Evolutionary conservation across 139 green algal genomes (phyloP).

Genomic region (Haematococcus lacustris): DNA sequence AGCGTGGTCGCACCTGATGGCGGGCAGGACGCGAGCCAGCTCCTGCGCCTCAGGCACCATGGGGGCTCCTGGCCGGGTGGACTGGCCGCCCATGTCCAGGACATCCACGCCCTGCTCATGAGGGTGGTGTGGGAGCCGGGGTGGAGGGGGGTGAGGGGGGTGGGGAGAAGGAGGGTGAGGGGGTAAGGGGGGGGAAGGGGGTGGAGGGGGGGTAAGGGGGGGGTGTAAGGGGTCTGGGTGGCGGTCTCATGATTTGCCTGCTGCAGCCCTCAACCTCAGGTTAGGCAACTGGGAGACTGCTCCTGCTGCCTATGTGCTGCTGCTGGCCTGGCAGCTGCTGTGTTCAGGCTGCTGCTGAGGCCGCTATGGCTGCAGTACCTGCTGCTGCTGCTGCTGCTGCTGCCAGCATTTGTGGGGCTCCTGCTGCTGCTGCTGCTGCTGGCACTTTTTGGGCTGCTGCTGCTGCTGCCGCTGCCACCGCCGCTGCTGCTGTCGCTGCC

Average conservation of each 20-base stretch:
- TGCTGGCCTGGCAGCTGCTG: not conserved
- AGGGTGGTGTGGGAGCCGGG: no score
- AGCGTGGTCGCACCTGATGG: constrained; percentile 69
- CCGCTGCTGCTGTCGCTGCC: constrained; percentile 3
- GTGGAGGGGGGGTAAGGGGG: no score
- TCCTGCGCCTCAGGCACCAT: constrained; percentile 62
- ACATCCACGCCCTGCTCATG: constrained; percentile 63
- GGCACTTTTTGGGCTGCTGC: not conserved
- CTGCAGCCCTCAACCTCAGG: not conserved
- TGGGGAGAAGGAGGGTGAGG: no score
- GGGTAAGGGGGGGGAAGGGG: no score
- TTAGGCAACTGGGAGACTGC: not conserved
- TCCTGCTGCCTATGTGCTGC: not conserved
- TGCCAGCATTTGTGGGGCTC: not conserved
- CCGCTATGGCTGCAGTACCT: not conserved
- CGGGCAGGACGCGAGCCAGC: constrained; percentile 69
- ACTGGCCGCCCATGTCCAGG: constrained; percentile 94
- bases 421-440: constrained; percentile 2
- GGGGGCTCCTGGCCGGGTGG: constrained; percentile 74
- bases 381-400: constrained; percentile 1
- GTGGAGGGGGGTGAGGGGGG: no score
- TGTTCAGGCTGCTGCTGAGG: not conserved
- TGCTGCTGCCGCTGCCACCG: not conserved
- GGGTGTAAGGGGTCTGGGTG: not conserved
- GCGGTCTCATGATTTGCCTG: not conserved